Base-by-base conservation (phyloP, 495 filamentous ascomycete species). In the Lineolata rhizophorae region DNA sequence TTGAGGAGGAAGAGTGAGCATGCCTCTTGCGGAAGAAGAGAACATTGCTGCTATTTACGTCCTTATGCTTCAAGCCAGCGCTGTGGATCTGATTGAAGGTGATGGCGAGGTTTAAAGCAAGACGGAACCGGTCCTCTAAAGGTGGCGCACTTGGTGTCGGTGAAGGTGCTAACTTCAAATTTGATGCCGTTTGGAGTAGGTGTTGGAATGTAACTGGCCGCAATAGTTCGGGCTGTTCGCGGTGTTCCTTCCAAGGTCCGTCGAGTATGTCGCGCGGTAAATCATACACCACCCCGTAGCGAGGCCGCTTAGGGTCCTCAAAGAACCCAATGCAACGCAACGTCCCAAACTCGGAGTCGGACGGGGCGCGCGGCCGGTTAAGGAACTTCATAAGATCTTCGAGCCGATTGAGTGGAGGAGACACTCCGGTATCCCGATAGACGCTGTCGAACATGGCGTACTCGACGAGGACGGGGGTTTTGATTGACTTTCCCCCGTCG, bases 321-420 rank as follows among this genome's bases (percentile, higher is more conserved):
- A 76, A 79, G 48, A 82, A 93, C n/a, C 79, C 83, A 17, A 90
- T 48, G 35, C 90, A 64, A 26, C 64, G 65, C 56, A 85, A 64
- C 0, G 77, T 64, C 2, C 70, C 73, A 47, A 28, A 6, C 60
- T 53, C 30, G 47, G 52, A 36, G 42, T 69, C 50, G 51, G 76
- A 32, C 50, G 58, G 31, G 64, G 68, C 26, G 29, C 52, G 50
- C 39, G 60, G 58, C 18, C 40, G 44, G 11, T 49, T 48, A 14
- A 78, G 57, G 14, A 58, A 63, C 16, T 60, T 48, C 19, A 69
- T 62, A 20, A 80, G 54, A 32, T 60, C 60, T 33, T 77, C 71
- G 35, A 77, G 72, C 12, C 67, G 58, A 31, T 65, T 55, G 53
- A 69, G 58, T 4, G 72, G 62, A 8, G 70, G 70, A 29, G 63